A percentile compares a stretch with the other conserved stretches of the same genome.
phyloP scores from a whole-genome alignment of 495 filamentous ascomycete genomes.

The Trichodelitschia bisporula region DNA sequence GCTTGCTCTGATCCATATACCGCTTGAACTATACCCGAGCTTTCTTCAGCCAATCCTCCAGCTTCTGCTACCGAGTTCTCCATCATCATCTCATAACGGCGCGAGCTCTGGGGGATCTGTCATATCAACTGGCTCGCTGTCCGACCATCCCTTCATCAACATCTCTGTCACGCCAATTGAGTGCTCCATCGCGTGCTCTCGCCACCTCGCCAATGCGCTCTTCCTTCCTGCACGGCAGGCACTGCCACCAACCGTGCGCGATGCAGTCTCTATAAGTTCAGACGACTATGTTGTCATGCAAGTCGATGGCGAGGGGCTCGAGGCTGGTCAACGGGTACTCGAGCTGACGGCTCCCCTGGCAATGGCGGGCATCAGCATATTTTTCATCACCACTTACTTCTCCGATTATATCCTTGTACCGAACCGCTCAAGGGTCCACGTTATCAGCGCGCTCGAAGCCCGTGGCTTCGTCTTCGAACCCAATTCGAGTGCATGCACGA shows the following conservation, averaged over 20 bases:
- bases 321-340: conserved; percentile 80
- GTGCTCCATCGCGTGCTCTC: conserved; percentile 77
- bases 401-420: conserved; percentile 93
- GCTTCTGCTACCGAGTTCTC: conserved; percentile 32
- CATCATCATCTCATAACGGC: conserved; percentile 12
- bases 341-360: conserved; percentile 82
- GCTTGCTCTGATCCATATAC: conserved; percentile 77
- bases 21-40: conserved; percentile 50
- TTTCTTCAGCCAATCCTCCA: conserved; percentile 67
- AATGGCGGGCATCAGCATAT: conserved; percentile 84
- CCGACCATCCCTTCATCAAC: conserved; percentile 65
- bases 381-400: conserved; percentile 97
- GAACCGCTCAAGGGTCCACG: conserved; percentile 37
- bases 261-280: conserved; percentile 42
- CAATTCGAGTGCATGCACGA: conserved; percentile 22
- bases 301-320: conserved; percentile 66
- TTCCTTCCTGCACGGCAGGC: conserved; percentile 39
- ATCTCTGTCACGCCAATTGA: conserved; percentile 81
- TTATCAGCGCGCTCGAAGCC: conserved; percentile 51
- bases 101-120: conserved; percentile 5
- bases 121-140: conserved; percentile 12
- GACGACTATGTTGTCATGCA: conserved; percentile 76
- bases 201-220: conserved; percentile 39
- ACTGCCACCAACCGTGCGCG: conserved; percentile 20
- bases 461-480: conserved; percentile 70